Evolutionary conservation across 192 early-diverging fungal genomes (phyloP).

Genomic region (Paraglomus brasilianum): DNA sequence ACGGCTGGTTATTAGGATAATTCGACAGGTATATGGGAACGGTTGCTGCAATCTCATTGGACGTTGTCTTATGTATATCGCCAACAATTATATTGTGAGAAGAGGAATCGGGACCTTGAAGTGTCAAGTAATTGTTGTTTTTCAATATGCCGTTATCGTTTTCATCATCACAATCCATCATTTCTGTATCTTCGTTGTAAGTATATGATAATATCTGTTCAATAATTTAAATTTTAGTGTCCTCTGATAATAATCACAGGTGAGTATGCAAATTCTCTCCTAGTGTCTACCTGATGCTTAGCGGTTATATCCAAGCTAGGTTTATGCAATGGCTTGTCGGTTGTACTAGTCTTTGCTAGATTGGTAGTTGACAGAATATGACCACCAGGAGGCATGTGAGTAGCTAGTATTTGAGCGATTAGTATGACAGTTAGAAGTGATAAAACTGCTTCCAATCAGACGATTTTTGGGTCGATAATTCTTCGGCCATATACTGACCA

Average conservation of each 20-base stretch:
- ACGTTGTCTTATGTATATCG: background rate
- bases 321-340: background rate
- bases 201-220: background rate
- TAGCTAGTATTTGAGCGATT: no score
- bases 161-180: background rate
- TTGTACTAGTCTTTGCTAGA: background rate
- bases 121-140: background rate
- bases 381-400: no score
- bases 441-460: no score
- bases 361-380: background rate
- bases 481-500: no score
- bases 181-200: background rate
- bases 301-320: background rate
- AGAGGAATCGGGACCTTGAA: background rate
- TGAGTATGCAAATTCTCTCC: background rate
- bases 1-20: background rate
- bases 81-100: background rate
- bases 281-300: conserved; percentile 8
- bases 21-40: background rate
- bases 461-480: no score
- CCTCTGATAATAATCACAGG: no score
- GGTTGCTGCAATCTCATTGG: background rate
- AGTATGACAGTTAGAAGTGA: no score
- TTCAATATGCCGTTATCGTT: background rate
- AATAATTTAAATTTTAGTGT: no score